phyloP scores from a whole-genome alignment of 176 grass and related monocot species.

The Hyparrhenia diplandra region DNA sequence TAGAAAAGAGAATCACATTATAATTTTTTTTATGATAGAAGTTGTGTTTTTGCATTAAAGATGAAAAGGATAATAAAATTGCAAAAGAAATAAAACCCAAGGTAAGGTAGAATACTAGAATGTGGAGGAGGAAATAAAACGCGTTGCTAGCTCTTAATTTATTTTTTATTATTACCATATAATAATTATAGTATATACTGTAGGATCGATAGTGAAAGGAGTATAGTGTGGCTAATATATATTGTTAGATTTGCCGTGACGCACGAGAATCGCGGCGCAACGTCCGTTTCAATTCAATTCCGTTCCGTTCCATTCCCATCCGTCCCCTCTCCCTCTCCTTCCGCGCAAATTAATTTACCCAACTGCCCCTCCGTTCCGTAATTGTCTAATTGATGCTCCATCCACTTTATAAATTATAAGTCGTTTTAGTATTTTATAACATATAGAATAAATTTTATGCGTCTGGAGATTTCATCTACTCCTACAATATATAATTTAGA shows the following conservation, averaged over 20 bases:
- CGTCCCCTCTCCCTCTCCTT: accelerated
- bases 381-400: neutral
- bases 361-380: neutral
- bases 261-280: conserved; percentile 35
- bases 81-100: neutral
- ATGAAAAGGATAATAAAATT: neutral
- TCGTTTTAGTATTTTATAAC: too few species aligned
- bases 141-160: neutral
- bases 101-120: neutral
- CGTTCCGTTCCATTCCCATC: neutral
- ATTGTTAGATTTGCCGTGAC: neutral
- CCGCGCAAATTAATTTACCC: neutral
- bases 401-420: neutral
- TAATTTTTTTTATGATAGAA: too few species aligned
- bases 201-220: neutral
- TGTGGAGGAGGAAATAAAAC: neutral
- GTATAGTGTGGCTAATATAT: neutral
- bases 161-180: neutral
- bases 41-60: too few species aligned
- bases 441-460: too few species aligned
- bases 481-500: too few species aligned
- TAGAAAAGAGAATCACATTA: too few species aligned
- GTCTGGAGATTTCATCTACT: too few species aligned
- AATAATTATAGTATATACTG: neutral
- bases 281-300: neutral